Percentiles rank a stretch among this genome's conserved stretches.
Evolutionary conservation across 352 stramenopile genomes (phyloP).

Genomic region (Ophiocytium majus): DNA sequence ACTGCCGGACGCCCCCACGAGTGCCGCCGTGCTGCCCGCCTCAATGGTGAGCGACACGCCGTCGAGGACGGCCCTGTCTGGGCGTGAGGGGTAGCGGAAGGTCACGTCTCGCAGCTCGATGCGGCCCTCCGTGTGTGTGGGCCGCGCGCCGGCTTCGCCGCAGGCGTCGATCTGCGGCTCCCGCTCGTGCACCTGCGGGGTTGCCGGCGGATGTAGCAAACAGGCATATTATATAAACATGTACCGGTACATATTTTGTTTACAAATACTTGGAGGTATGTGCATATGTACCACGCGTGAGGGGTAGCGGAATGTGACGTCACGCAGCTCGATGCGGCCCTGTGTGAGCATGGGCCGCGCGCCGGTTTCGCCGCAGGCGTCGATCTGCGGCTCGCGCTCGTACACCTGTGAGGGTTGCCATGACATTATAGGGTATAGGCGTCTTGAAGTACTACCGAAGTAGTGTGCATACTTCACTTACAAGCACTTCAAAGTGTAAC

Average conservation of each 20-base stretch:
- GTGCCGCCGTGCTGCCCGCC: not conserved
- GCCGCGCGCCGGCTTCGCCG: not conserved
- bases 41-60: not conserved
- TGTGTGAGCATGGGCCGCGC: not conserved
- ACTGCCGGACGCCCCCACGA: slow-evolving; percentile 58
- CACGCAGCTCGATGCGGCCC: not conserved
- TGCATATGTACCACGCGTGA: no score
- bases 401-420: no score
- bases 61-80: not conserved
- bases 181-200: not conserved
- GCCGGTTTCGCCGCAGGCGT: not conserved
- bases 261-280: no score
- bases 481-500: no score
- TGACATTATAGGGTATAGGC: no score
- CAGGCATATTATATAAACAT: no score
- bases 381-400: not conserved
- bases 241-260: no score
- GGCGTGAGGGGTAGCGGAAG: slow-evolving; percentile 13
- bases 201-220: not conserved
- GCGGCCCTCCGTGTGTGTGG: not conserved
- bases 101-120: slow-evolving; percentile 16
- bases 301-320: no score
- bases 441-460: no score
- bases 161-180: not conserved
- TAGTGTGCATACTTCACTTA: no score